Conservation (phyloP, 805 yeast genomes). For the Saccharomycopsis babjevae region DNA sequence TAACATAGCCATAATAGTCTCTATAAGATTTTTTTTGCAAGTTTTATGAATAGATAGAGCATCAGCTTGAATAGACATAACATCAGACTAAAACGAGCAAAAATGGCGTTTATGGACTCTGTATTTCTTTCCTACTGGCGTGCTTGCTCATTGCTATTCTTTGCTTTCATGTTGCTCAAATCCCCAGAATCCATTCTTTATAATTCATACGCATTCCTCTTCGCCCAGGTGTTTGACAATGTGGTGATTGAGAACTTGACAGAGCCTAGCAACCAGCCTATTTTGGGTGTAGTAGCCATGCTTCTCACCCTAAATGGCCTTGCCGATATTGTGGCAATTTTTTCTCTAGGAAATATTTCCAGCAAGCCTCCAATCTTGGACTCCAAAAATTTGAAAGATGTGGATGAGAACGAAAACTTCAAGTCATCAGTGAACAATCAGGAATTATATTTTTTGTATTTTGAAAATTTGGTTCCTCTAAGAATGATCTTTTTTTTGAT, state of each 20-base stretch:
- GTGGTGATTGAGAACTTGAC: constrained; percentile 15
- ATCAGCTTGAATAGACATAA: background rate
- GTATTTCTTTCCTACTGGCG: constrained; percentile 14
- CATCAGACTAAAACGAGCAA: background rate
- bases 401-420: constrained; percentile 15
- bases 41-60: too few relatives aligned
- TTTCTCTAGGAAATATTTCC: constrained; percentile 11
- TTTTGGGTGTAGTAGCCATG: constrained; percentile 14
- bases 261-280: constrained; percentile 8
- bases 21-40: too few relatives aligned
- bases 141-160: constrained; percentile 11
- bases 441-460: constrained; percentile 26
- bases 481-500: constrained; percentile 36
- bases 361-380: constrained; percentile 16
- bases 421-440: constrained; percentile 14
- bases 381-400: constrained; percentile 10
- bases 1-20: too few relatives aligned
- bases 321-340: constrained; percentile 16
- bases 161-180: constrained; percentile 15
- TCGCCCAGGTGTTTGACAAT: constrained; percentile 14
- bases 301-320: constrained; percentile 11
- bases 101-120: constrained; percentile 15
- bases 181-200: constrained; percentile 13
- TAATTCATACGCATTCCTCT: constrained; percentile 14
- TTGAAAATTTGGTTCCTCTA: constrained; percentile 43